Evolutionary conservation across 805 yeast genomes (phyloP), one percentile per base, ranked within the genome.

Genomic region (Yamadazyma akitaensis): DNA sequence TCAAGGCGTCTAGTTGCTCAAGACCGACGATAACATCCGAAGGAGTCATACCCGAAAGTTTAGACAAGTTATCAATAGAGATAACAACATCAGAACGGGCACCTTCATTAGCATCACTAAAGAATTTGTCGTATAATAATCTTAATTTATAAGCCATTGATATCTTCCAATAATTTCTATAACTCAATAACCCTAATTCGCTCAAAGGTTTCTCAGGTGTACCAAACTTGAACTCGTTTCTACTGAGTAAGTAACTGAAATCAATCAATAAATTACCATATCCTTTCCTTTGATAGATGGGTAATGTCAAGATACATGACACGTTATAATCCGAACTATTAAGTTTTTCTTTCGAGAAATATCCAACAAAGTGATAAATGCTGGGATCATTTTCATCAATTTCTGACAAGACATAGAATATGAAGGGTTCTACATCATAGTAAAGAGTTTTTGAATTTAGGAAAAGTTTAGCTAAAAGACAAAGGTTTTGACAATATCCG

Each of bases 151-250:
- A 73, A 9, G 94, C 76, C 21, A 89, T 67, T 3, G 84, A 72
- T 1, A 80, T 67, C 54, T 79, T 84, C 98, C 98, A 94, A 63
- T 86, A 92, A 55, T 82, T 86, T 51, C 95, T 70, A 63, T 92
- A 94, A 50, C 97, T 86, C 26, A 86, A 64, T 42, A 90, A 67
- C 0, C 99, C 99, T 45, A 92, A 68, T 53, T 86, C 91, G 54
- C 94, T 84, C 47, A 92, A 72, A 0, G 99, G 99, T 59, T 91
- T 92, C 58, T 94, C 99, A 0, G 99, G 99, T 0, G 97, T 87
- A 0, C 98, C 99, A 46, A 77, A 76, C 51, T 83, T 84, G 55
- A 77, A 81, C 61, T 92, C 97, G 48, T 80, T 74, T 43, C 85
- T 71, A 1, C 94, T 79, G 40, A 94, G 67, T 14, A 90, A 65